Evolutionary conservation across 495 filamentous ascomycete genomes (phyloP).

Genomic region (Immersiella caudata): DNA sequence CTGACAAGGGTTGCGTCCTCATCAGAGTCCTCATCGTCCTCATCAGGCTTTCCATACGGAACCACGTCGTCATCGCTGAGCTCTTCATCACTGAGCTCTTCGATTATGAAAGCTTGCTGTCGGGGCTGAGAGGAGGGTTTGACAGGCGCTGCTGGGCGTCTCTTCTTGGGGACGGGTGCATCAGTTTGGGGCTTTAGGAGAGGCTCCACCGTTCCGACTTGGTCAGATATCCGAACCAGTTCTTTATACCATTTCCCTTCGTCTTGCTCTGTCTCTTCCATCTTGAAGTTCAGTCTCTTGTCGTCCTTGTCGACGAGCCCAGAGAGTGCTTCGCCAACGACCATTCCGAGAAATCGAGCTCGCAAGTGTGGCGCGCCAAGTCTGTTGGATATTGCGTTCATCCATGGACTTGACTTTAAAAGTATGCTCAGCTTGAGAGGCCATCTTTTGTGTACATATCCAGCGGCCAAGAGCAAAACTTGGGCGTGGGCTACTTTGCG

Average conservation of each 20-base stretch:
- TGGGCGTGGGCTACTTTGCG: slow-evolving; percentile 66
- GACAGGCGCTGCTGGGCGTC: slow-evolving; percentile 3
- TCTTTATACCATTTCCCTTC: slow-evolving; percentile 80
- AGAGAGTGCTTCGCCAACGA: slow-evolving; percentile 81
- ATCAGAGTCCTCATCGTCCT: slow-evolving; percentile 87
- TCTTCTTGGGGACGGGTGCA: slow-evolving; percentile 16
- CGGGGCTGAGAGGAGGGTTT: slow-evolving; percentile 23
- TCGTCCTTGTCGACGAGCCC: slow-evolving; percentile 73
- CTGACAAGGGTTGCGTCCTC: slow-evolving; percentile 87
- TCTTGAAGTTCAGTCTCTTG: slow-evolving; percentile 77
- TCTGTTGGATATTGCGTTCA: slow-evolving; percentile 82
- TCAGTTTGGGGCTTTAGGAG: slow-evolving; percentile 35
- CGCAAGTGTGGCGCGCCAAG: slow-evolving; percentile 73
- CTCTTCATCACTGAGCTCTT: slow-evolving; percentile 65
- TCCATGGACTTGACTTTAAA: slow-evolving; percentile 69
- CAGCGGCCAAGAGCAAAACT: slow-evolving; percentile 73
- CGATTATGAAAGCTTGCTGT: slow-evolving; percentile 58
- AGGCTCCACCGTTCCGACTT: slow-evolving; percentile 59
- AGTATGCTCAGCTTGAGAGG: slow-evolving; percentile 63
- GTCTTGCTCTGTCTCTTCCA: slow-evolving; percentile 71
- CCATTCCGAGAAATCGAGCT: slow-evolving; percentile 86
- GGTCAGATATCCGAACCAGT: slow-evolving; percentile 65
- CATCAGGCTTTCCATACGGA: slow-evolving; percentile 88
- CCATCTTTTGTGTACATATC: slow-evolving; percentile 67
- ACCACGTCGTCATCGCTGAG: slow-evolving; percentile 62